phyloP scores from a whole-genome alignment of 768 basidiomycete genomes.

The Lepiota brunneoincarnata region DNA sequence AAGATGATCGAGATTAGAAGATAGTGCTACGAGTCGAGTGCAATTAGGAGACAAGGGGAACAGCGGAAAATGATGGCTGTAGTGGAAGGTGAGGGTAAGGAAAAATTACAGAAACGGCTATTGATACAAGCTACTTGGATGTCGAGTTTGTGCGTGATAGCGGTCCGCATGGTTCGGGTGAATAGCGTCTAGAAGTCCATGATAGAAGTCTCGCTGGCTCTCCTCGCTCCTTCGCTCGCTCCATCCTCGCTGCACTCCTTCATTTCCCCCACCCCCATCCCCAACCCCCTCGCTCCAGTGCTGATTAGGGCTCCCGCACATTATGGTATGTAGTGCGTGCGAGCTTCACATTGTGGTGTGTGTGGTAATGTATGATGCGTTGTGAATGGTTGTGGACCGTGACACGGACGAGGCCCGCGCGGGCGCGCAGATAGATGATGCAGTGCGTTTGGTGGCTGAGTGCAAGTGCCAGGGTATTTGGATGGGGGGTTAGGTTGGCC shows the following conservation, averaged over 20 bases:
- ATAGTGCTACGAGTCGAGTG: not conserved
- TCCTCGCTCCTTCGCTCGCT: not conserved
- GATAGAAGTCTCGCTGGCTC: slow-evolving; percentile 15
- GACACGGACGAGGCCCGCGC: too few relatives aligned
- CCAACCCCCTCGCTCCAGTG: too few relatives aligned
- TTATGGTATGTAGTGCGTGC: too few relatives aligned
- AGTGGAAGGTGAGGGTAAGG: not conserved
- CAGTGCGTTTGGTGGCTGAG: not conserved
- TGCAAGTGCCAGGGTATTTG: not conserved
- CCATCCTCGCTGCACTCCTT: too few relatives aligned
- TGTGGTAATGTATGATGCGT: too few relatives aligned
- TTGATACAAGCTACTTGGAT: slow-evolving; percentile 22
- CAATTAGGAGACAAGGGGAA: not conserved
- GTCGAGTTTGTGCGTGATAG: not conserved
- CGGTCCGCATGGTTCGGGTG: slow-evolving; percentile 27
- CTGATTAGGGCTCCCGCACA: too few relatives aligned
- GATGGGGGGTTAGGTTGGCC: not conserved
- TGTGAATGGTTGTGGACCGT: too few relatives aligned
- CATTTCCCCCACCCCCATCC: too few relatives aligned
- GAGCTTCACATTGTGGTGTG: too few relatives aligned
- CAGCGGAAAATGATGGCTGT: not conserved
- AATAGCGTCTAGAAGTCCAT: slow-evolving; percentile 22
- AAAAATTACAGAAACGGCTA: slow-evolving; percentile 12
- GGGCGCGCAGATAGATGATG: not conserved
- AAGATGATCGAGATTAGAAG: too few relatives aligned